Conservation (phyloP, 176 grass and related monocot species). For the Aegilops umbellulata region DNA sequence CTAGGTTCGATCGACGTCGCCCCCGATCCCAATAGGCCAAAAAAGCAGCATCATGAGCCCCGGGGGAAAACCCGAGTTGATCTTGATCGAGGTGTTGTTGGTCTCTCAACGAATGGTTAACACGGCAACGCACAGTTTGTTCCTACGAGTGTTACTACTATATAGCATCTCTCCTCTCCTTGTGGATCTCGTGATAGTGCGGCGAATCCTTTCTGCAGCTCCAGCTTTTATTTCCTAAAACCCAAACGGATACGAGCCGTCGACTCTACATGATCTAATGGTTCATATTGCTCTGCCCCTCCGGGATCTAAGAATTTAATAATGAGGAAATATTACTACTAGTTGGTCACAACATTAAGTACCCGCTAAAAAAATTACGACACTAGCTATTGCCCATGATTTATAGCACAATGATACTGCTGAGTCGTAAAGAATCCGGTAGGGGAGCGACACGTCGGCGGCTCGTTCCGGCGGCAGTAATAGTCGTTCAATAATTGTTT, state of each 20-base stretch:
- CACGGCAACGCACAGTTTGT: background rate
- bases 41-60: slow-evolving; percentile 35
- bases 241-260: too few relatives aligned
- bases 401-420: too few relatives aligned
- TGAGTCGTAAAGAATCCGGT: too few relatives aligned
- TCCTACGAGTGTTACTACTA: background rate
- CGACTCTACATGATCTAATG: background rate
- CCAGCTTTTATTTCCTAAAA: too few relatives aligned
- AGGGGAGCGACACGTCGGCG: too few relatives aligned
- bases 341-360: too few relatives aligned
- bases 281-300: background rate
- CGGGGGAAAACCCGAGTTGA: background rate
- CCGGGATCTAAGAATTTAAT: background rate
- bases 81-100: background rate
- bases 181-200: background rate
- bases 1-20: slow-evolving; percentile 16
- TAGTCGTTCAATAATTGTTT: too few relatives aligned
- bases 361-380: too few relatives aligned
- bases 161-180: background rate
- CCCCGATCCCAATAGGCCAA: background rate
- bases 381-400: too few relatives aligned
- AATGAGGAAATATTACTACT: too few relatives aligned
- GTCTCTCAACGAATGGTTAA: background rate
- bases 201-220: background rate
- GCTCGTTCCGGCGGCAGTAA: too few relatives aligned